These are phyloP conservation scores for Hirschfeldia incana DNA, from an alignment of 345 rosid genomes.

Conservation along the genomic window DNA sequence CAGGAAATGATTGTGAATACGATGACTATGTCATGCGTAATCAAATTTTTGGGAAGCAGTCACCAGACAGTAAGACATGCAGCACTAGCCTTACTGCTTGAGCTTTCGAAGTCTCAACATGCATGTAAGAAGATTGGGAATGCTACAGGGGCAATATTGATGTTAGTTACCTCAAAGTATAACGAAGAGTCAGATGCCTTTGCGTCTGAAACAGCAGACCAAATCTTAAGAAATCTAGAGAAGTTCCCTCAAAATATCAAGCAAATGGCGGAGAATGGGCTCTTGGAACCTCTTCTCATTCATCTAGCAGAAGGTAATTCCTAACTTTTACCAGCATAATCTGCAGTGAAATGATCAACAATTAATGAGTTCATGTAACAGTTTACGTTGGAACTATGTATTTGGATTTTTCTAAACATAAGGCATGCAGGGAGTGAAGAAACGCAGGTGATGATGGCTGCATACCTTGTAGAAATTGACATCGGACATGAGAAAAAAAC, in stretches of 20 bases:
- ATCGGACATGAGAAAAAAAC: constrained; percentile 59
- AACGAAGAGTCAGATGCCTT: constrained; percentile 49
- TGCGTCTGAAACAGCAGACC: constrained; percentile 58
- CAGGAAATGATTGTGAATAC: constrained; percentile 65
- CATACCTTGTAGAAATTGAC: constrained; percentile 63
- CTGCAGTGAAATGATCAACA: neutral
- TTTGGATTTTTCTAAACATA: constrained; percentile 13
- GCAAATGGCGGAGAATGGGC: constrained; percentile 88
- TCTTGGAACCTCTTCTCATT: constrained; percentile 70
- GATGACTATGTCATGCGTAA: constrained; percentile 49
- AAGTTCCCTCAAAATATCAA: constrained; percentile 56
- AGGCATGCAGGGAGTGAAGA: constrained; percentile 63
- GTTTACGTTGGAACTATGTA: neutral
- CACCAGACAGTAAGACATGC: constrained; percentile 57
- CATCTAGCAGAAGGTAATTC: constrained; percentile 68
- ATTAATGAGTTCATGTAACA: constrained; percentile 12
- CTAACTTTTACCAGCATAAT: neutral
- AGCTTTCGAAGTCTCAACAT: constrained; percentile 60
- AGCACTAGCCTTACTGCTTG: constrained; percentile 59
- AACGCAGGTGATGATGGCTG: constrained; percentile 68
- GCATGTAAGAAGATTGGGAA: constrained; percentile 60
- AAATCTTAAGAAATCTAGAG: constrained; percentile 68
- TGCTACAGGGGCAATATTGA: constrained; percentile 66
- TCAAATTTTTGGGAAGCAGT: constrained; percentile 68
- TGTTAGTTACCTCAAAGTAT: constrained; percentile 69